phyloP scores from a whole-genome alignment of 177 flowering plant genomes.

The Vitis hybrid region DNA sequence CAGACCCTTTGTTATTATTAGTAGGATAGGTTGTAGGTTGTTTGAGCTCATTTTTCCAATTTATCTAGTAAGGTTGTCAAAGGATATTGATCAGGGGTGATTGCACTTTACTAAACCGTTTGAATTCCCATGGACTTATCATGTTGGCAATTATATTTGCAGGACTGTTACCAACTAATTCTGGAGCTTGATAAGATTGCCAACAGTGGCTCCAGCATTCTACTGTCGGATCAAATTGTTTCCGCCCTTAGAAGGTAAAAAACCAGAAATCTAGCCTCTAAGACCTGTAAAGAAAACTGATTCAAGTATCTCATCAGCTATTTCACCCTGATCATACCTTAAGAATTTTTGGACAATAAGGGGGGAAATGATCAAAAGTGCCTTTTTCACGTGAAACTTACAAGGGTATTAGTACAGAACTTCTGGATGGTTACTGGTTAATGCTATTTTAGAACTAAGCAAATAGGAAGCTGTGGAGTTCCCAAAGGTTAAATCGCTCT shows the following conservation, averaged over 20 bases:
- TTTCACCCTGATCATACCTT: background rate
- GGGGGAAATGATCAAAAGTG: no score
- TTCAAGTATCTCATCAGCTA: background rate
- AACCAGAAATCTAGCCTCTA: background rate
- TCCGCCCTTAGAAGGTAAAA: slow-evolving; percentile 32
- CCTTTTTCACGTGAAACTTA: background rate
- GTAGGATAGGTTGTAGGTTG: no score
- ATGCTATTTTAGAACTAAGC: no score
- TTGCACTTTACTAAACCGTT: background rate
- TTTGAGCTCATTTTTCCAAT: no score
- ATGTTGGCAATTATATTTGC: slow-evolving; percentile 4
- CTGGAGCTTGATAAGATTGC: slow-evolving; percentile 33
- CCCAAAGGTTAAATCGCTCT: background rate
- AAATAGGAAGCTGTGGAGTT: no score
- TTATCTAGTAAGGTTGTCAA: no score
- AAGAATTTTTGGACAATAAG: background rate
- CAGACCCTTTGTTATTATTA: no score
- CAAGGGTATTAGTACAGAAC: no score
- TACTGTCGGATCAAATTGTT: slow-evolving; percentile 19
- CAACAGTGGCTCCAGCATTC: slow-evolving; percentile 3
- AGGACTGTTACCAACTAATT: slow-evolving; percentile 39
- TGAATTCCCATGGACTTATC: background rate
- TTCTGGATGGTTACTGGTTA: no score
- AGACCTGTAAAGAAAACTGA: background rate
- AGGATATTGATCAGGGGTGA: no score